Conservation (phyloP, 169 alveolate species). For the Sarcocystis neurona region DNA sequence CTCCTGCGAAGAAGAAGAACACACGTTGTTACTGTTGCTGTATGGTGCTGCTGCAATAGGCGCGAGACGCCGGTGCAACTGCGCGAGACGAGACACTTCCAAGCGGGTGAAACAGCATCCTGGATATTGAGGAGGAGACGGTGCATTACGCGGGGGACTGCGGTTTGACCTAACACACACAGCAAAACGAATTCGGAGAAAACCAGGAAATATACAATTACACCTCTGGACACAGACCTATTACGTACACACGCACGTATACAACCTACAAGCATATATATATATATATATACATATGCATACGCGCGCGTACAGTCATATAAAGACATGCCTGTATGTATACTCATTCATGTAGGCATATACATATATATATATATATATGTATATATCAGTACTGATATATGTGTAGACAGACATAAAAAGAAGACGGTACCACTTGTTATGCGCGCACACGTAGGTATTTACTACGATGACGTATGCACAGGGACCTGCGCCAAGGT, state of each 20-base stretch:
- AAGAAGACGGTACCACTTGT: too few relatives aligned
- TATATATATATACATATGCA: too few relatives aligned
- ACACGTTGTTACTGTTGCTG: not conserved
- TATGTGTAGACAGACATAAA: too few relatives aligned
- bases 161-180: slow-evolving; percentile 33
- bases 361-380: too few relatives aligned
- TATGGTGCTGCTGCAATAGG: not conserved
- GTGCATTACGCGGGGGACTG: not conserved
- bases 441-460: too few relatives aligned
- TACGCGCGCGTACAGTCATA: too few relatives aligned
- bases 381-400: too few relatives aligned
- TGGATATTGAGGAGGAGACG: slow-evolving; percentile 21
- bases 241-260: not conserved
- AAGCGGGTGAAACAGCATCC: not conserved
- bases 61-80: slow-evolving; percentile 22
- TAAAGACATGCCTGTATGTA: too few relatives aligned
- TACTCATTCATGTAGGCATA: too few relatives aligned
- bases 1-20: not conserved
- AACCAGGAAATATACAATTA: not conserved
- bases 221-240: not conserved
- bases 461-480: too few relatives aligned
- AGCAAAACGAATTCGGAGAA: not conserved
- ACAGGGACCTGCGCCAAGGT: too few relatives aligned
- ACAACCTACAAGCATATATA: not conserved
- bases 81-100: slow-evolving; percentile 35